Conservation (phyloP, 495 filamentous ascomycete species). For the Aspergillus cavernicola region DNA sequence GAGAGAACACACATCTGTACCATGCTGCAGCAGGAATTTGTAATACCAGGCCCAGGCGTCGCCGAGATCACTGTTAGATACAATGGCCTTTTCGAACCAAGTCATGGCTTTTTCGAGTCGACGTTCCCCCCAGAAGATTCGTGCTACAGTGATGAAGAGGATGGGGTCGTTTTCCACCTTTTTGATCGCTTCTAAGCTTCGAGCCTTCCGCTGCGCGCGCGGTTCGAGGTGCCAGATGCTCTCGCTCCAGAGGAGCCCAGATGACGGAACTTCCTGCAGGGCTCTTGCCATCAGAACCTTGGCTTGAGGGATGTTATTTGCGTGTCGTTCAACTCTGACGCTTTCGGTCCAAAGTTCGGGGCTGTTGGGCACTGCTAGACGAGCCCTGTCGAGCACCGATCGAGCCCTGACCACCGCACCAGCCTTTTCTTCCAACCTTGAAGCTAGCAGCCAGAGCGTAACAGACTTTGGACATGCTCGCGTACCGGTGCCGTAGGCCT, state of each 20-base stretch:
- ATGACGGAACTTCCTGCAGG: conserved; percentile 82
- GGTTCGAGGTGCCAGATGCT: conserved; percentile 90
- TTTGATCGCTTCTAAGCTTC: conserved; percentile 89
- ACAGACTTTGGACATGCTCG: conserved; percentile 79
- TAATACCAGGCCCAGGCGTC: conserved; percentile 99
- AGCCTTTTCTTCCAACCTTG: conserved; percentile 79
- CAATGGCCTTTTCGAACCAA: conserved; percentile 95
- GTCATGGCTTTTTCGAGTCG: conserved; percentile 85
- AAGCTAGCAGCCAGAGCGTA: conserved; percentile 83
- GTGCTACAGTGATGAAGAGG: conserved; percentile 71
- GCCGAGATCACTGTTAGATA: conserved; percentile 78
- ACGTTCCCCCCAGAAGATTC: conserved; percentile 75
- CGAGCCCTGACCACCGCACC: conserved; percentile 88
- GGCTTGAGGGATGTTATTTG: conserved; percentile 76
- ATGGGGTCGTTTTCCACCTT: conserved; percentile 90
- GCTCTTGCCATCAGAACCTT: conserved; percentile 89
- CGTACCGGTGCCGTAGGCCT: conserved; percentile 87
- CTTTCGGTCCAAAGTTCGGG: conserved; percentile 86
- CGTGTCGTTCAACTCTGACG: conserved; percentile 87
- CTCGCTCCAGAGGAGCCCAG: conserved; percentile 89
- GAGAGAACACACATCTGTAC: conserved; percentile 57
- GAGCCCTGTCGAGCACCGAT: conserved; percentile 83
- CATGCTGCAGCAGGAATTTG: conserved; percentile 87
- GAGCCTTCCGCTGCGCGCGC: conserved; percentile 85
- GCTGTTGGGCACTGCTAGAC: conserved; percentile 79